Conservation (phyloP, 2,329 filamentous ascomycete genomes). For the Eurotiales sp. region DNA sequence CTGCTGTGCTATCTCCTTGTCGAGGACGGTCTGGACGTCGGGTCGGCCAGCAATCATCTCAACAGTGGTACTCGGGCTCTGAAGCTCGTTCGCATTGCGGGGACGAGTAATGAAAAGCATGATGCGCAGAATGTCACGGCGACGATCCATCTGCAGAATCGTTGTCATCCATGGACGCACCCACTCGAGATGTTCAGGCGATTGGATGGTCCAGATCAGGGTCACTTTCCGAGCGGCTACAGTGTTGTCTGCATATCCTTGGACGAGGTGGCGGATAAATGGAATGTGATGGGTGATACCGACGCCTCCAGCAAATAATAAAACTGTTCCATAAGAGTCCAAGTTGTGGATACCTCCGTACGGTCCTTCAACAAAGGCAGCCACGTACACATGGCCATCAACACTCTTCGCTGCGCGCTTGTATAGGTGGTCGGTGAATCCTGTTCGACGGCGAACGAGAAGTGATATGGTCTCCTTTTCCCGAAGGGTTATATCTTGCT, state of each 20-base stretch:
- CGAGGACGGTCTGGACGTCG: conserved; percentile 73
- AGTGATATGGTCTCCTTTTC: conserved; percentile 66
- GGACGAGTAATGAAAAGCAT: conserved; percentile 89
- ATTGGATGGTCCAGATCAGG: conserved; percentile 89
- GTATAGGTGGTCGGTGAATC: conserved; percentile 80
- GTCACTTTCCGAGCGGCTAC: conserved; percentile 77
- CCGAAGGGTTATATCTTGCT: conserved; percentile 49
- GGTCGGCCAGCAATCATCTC: conserved; percentile 91
- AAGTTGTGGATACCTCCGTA: conserved; percentile 81
- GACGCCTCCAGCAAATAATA: conserved; percentile 88
- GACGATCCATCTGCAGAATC: conserved; percentile 73
- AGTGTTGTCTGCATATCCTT: conserved; percentile 65
- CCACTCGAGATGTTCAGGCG: conserved; percentile 87
- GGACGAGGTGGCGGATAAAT: conserved; percentile 73
- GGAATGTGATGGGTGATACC: conserved; percentile 95
- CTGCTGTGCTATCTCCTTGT: conserved; percentile 76
- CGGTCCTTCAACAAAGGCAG: conserved; percentile 81
- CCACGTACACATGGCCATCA: conserved; percentile 57
- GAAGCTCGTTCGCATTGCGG: conserved; percentile 75
- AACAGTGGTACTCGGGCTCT: conserved; percentile 71
- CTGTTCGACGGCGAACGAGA: conserved; percentile 80
- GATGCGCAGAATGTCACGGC: conserved; percentile 78
- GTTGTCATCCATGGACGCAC: conserved; percentile 78
- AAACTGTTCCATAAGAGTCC: conserved; percentile 84
- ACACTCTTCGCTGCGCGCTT: conserved; percentile 58